These are phyloP conservation scores for Bretschneidera sinensis DNA, from an alignment of 345 rosid species.

Conservation along the genomic window DNA sequence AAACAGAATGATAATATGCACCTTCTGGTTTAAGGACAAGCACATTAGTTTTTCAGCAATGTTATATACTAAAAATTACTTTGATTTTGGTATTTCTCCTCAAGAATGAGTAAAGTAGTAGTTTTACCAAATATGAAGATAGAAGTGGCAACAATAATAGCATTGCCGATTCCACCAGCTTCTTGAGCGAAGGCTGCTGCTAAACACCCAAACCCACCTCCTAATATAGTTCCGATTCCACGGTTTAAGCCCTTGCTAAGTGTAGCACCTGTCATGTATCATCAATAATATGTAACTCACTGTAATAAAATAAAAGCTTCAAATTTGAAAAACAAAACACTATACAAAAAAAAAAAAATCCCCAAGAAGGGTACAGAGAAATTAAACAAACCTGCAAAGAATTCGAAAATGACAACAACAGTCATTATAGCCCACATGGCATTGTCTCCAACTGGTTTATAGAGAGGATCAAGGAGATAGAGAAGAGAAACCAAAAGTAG, in stretches of 20 bases:
- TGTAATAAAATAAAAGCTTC: neutral
- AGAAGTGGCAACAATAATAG: constrained; percentile 35
- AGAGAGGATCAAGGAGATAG: constrained; percentile 50
- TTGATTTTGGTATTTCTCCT: no score
- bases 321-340: neutral
- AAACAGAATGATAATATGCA: no score
- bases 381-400: constrained; percentile 53
- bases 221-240: constrained; percentile 56
- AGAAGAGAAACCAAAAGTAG: constrained; percentile 59
- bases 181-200: constrained; percentile 41
- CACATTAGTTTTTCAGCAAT: neutral
- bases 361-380: neutral
- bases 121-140: constrained; percentile 50
- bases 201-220: constrained; percentile 57
- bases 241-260: constrained; percentile 68
- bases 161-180: constrained; percentile 40
- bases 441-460: constrained; percentile 52
- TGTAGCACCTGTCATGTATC: constrained; percentile 47
- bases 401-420: constrained; percentile 70
- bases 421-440: constrained; percentile 89
- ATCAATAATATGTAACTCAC: no score
- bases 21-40: no score
- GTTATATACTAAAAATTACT: neutral
- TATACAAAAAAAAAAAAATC: neutral
- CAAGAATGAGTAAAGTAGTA: no score